Conservation (phyloP, 1,139 yeast genomes). For the Diutina scorzettiae region DNA sequence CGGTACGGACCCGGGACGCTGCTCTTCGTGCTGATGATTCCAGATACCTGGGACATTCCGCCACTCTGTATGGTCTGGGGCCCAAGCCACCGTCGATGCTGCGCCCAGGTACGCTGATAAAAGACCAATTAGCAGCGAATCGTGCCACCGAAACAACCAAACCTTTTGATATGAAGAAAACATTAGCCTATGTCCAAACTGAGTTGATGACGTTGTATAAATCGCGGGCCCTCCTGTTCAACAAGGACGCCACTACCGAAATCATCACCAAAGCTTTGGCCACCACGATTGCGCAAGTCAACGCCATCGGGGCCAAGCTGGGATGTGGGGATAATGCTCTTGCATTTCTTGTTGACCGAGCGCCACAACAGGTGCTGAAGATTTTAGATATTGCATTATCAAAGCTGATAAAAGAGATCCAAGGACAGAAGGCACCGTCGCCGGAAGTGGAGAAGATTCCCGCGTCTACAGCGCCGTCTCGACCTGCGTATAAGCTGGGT, state of each 20-base stretch:
- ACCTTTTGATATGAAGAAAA: constrained; percentile 41
- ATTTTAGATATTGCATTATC: constrained; percentile 76
- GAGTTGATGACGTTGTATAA: constrained; percentile 60
- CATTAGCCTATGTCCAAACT: constrained; percentile 56
- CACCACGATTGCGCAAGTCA: constrained; percentile 82
- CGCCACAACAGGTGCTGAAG: constrained; percentile 78
- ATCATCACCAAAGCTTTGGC: constrained; percentile 87
- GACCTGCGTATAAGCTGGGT: not conserved
- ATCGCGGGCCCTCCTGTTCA: constrained; percentile 52
- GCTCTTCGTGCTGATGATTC: not conserved
- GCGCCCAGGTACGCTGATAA: constrained; percentile 19
- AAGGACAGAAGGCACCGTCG: not conserved
- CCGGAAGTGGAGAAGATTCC: not conserved
- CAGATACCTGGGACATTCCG: constrained; percentile 5
- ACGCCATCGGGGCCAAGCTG: constrained; percentile 75
- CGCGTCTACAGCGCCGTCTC: not conserved
- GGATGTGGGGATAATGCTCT: constrained; percentile 76
- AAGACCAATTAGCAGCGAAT: constrained; percentile 44
- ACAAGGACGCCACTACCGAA: constrained; percentile 64
- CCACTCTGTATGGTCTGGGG: constrained; percentile 7
- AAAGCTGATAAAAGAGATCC: constrained; percentile 43
- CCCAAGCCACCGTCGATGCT: constrained; percentile 10
- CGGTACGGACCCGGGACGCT: constrained; percentile 47
- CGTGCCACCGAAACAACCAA: constrained; percentile 16
- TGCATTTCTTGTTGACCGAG: constrained; percentile 70